phyloP scores from a whole-genome alignment of 148 eudicot genomes.

The Rheum nobile region DNA sequence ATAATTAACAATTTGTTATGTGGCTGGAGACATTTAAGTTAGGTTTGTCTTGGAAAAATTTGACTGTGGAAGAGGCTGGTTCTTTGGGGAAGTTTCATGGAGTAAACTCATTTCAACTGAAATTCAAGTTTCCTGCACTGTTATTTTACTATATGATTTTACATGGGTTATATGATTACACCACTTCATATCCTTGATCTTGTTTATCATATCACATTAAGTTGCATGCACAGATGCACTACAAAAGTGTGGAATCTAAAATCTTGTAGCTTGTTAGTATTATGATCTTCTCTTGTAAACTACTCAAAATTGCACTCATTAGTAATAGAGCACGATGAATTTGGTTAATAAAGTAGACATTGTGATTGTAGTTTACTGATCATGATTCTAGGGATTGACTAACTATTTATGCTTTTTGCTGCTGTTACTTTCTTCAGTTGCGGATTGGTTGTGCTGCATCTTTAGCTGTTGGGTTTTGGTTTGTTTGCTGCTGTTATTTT shows the following conservation, averaged over 20 bases:
- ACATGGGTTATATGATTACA: not conserved
- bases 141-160: not conserved
- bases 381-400: not conserved
- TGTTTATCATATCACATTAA: not conserved
- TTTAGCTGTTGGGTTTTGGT: no score
- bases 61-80: not conserved
- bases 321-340: not conserved
- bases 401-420: no score
- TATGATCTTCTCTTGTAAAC: not conserved
- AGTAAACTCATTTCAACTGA: not conserved
- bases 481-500: no score
- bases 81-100: no score
- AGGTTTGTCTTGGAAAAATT: not conserved
- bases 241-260: not conserved
- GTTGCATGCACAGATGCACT: not conserved
- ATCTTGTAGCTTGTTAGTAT: not conserved
- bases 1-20: not conserved
- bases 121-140: not conserved
- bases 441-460: no score
- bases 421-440: no score
- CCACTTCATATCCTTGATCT: not conserved
- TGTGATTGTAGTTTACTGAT: not conserved
- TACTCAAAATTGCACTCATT: not conserved
- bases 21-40: not conserved
- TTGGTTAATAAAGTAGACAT: not conserved